These are phyloP conservation scores for Curvularia hawaiiensis DNA, from an alignment of 2,329 filamentous ascomycete species.

Conservation along the genomic window DNA sequence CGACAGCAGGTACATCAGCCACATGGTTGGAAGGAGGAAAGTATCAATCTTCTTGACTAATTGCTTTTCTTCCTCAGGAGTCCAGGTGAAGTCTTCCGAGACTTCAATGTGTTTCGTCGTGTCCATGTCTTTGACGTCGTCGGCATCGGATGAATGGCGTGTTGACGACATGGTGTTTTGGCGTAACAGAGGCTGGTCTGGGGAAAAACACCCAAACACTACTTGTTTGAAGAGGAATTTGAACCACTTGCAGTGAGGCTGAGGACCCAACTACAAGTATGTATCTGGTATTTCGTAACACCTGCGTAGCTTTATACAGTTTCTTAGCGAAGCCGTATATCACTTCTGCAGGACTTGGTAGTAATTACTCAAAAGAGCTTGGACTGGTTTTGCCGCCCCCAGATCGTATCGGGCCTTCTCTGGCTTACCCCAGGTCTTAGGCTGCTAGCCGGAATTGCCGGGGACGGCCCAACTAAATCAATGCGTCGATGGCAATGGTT, in stretches of 20 bases:
- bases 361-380: constrained; percentile 20
- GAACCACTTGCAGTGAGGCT: neutral
- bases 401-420: constrained; percentile 28
- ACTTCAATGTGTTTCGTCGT: constrained; percentile 51
- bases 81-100: constrained; percentile 54
- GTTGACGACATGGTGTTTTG: constrained; percentile 30
- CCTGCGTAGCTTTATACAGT: constrained; percentile 33
- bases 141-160: constrained; percentile 27
- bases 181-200: constrained; percentile 1
- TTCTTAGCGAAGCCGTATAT: constrained; percentile 4
- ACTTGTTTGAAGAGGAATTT: neutral
- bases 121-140: constrained; percentile 41
- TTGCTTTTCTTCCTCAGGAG: constrained; percentile 55
- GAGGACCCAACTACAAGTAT: neutral
- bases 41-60: constrained; percentile 57
- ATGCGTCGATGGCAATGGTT: constrained; percentile 19
- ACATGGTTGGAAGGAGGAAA: constrained; percentile 54
- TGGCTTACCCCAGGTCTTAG: constrained; percentile 27
- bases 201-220: neutral
- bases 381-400: constrained; percentile 22
- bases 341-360: constrained; percentile 18
- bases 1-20: constrained; percentile 57
- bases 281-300: constrained; percentile 2
- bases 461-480: constrained; percentile 13
- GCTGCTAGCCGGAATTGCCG: constrained; percentile 16